These are phyloP conservation scores for Pachysandra terminalis DNA, from an alignment of 164 flowering plant species.

Conservation along the genomic window DNA sequence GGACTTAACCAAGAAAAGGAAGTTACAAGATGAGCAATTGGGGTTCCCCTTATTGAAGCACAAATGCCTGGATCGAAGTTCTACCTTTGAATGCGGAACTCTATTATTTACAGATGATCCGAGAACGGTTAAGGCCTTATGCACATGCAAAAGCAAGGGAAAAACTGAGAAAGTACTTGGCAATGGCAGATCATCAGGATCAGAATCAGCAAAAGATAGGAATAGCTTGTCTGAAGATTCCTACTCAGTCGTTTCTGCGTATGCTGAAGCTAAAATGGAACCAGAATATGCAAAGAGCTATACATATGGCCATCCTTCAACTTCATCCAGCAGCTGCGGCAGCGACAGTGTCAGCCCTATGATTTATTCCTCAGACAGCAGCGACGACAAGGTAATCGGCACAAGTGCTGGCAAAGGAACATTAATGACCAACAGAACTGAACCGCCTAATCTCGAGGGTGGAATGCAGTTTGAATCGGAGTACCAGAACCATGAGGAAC, in stretches of 20 bases:
- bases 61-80: slow-evolving; percentile 24
- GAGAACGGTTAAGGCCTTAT: slow-evolving; percentile 9
- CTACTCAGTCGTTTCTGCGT: slow-evolving; percentile 27
- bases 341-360: slow-evolving; percentile 18
- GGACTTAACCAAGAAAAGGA: slow-evolving; percentile 57
- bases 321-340: slow-evolving; percentile 29
- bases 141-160: not conserved
- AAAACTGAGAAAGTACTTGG: slow-evolving; percentile 2
- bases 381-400: slow-evolving; percentile 15
- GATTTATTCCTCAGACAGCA: slow-evolving; percentile 17
- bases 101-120: not conserved
- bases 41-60: slow-evolving; percentile 56
- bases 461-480: slow-evolving; percentile 4
- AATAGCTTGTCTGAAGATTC: slow-evolving; percentile 38
- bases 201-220: slow-evolving; percentile 50
- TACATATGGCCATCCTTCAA: slow-evolving; percentile 22
- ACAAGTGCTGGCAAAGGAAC: slow-evolving; percentile 12
- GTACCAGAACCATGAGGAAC: slow-evolving; percentile 24
- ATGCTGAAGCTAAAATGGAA: slow-evolving; percentile 20
- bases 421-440: not conserved
- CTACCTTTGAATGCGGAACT: slow-evolving; percentile 12
- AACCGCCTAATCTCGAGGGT: slow-evolving; percentile 3
- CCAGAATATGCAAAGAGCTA: slow-evolving; percentile 9
- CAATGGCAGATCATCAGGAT: slow-evolving; percentile 19
- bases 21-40: slow-evolving; percentile 42